phyloP scores from a whole-genome alignment of 75 land plant genomes.

The Sequoia sempervirens region DNA sequence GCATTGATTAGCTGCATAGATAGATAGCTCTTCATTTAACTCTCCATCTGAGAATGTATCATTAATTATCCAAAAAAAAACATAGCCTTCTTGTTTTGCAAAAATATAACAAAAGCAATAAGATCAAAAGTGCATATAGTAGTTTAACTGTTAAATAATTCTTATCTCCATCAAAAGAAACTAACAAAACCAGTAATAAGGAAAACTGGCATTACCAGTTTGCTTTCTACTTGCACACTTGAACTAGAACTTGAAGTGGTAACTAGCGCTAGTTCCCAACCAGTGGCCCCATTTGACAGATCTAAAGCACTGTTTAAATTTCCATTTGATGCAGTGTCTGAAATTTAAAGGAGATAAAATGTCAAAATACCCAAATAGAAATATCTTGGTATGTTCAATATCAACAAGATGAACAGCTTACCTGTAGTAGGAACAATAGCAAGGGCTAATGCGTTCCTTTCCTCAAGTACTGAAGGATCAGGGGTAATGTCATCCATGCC shows the following conservation, averaged over 20 bases:
- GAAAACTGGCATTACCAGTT: slow-evolving; percentile 55
- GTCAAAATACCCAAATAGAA: neutral
- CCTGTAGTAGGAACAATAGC: slow-evolving; percentile 78
- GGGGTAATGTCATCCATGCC: slow-evolving; percentile 64
- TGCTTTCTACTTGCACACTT: slow-evolving; percentile 49
- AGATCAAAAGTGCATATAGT: neutral
- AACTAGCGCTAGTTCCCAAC: slow-evolving; percentile 98
- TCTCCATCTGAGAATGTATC: too few relatives aligned
- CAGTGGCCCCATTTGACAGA: slow-evolving; percentile 53
- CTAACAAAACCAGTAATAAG: neutral
- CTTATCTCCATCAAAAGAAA: too few relatives aligned
- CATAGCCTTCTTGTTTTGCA: neutral
- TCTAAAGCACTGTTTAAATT: slow-evolving; percentile 15
- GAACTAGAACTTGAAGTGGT: slow-evolving; percentile 81
- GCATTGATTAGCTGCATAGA: too few relatives aligned
- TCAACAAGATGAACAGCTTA: neutral
- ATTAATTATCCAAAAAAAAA: too few relatives aligned
- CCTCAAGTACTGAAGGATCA: slow-evolving; percentile 66
- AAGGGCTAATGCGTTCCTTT: slow-evolving; percentile 84
- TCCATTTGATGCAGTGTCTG: slow-evolving; percentile 12
- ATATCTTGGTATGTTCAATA: neutral
- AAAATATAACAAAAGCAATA: neutral
- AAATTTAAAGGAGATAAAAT: neutral
- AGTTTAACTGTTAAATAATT: too few relatives aligned
- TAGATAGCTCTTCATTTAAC: too few relatives aligned